Evolutionary conservation across 768 basidiomycete genomes (phyloP), one percentile per base, ranked within the genome.

Genomic region (Lentinula raphanica): DNA sequence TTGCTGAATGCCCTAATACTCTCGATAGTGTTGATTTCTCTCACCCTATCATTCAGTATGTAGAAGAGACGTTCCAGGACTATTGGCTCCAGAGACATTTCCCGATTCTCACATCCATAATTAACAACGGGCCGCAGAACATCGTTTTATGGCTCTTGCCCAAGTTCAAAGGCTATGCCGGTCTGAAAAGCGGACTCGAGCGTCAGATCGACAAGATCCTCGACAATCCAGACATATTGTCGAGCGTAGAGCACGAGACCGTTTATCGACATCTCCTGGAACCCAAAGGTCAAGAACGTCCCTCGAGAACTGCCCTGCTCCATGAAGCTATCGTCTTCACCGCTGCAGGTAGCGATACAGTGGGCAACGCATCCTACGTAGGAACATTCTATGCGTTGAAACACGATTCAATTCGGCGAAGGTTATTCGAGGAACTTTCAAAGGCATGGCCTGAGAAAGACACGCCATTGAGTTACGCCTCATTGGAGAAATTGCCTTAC

Each of bases 401-500:
- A 9, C 59, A 71, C 36, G 55, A 63, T 2, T 32, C 21, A 0
- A 55, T 70, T 9, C 56, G 60, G 12, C 38, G 53, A 11, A 60
- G 55, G 6, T 64, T 77, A 13, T 57, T 49, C 4, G 59, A 60
- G 17, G 75, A 76, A 54, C 64, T 76, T 6, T 49, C 54, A 4
- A 59, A 62, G 27, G 70, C 69, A 3, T 77, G 74, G 73, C 74
- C 75, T 1, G 68, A 71, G 6, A 59, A 66, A 17, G 69, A 71
- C 17, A 51, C 58, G 15, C 55, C 58, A 1, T 56, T 71, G 17
- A 46, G 59, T 3, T 72, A 69, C 46, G 70, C 72, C 49, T 59
- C 55, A 1, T 53, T 75, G 23, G 74, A 76, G 59, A 71, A 67
- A 56, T 44, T 76, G 36, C 74, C 74, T 13, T 76, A 75, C 58